Conservation (phyloP, 306 rosid genomes). For the Herpetospermum pedunculosum region DNA sequence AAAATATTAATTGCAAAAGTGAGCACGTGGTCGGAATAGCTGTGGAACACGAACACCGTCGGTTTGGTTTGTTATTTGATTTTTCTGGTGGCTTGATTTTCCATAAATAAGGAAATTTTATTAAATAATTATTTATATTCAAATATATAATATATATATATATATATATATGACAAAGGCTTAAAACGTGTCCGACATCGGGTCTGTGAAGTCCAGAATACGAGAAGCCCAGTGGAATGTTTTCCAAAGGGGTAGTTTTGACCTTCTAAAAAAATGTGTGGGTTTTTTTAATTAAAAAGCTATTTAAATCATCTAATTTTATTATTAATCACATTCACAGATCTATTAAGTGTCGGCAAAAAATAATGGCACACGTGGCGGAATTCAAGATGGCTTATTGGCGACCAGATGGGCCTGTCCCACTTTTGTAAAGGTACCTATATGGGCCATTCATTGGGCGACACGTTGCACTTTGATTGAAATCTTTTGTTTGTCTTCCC, state of each 20-base stretch:
- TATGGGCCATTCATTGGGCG: background rate
- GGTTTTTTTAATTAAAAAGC: background rate
- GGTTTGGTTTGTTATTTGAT: background rate
- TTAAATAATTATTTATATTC: background rate
- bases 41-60: background rate
- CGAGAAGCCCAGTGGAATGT: background rate
- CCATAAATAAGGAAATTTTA: background rate
- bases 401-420: background rate
- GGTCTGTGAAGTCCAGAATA: background rate
- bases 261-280: background rate
- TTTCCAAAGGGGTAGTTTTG: background rate
- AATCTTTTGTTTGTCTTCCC: background rate
- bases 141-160: too few relatives aligned
- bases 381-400: background rate
- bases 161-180: background rate
- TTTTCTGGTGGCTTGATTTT: background rate
- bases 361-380: background rate
- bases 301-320: too few relatives aligned
- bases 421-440: background rate
- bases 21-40: background rate
- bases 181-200: slow-evolving; percentile 1
- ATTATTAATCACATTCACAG: background rate
- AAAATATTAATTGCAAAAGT: background rate
- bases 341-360: slow-evolving; percentile 6
- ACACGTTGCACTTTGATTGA: background rate